phyloP scores from a whole-genome alignment of 805 yeast species.

The Naumovozyma dairenensis region DNA sequence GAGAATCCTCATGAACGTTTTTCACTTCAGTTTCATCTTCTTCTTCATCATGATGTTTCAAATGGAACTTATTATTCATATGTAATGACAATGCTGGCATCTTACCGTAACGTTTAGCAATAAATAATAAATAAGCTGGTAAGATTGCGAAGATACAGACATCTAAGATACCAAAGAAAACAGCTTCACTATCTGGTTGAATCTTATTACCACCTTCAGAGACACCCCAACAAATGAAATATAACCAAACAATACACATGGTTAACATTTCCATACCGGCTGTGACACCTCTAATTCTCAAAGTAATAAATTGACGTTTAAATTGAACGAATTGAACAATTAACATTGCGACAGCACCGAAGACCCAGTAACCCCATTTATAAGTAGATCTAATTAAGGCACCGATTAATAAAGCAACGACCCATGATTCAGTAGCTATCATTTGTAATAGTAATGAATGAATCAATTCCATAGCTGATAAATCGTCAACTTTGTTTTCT shows the following conservation, averaged over 20 bases:
- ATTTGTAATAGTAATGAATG: conserved; percentile 28
- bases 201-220: conserved; percentile 48
- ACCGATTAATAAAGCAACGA: conserved; percentile 49
- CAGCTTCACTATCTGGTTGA: conserved; percentile 45
- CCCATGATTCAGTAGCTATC: conserved; percentile 38
- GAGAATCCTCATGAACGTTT: conserved; percentile 10
- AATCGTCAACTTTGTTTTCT: neutral
- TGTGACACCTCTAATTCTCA: conserved; percentile 13
- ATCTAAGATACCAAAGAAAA: conserved; percentile 45
- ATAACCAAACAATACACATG: conserved; percentile 31
- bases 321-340: conserved; percentile 28
- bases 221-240: conserved; percentile 42
- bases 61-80: neutral
- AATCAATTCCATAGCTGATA: conserved; percentile 1
- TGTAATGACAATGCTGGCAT: neutral
- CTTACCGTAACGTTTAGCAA: conserved; percentile 4
- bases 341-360: conserved; percentile 38
- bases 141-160: conserved; percentile 34
- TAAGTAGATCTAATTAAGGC: conserved; percentile 43
- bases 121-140: conserved; percentile 29
- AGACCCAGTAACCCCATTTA: conserved; percentile 62
- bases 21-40: conserved; percentile 10
- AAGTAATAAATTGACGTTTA: conserved; percentile 24
- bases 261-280: conserved; percentile 15
- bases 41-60: conserved; percentile 2